Percentiles rank a stretch among this genome's conserved stretches.
Evolutionary conservation across 495 filamentous ascomycete species (phyloP).

Genomic region (Xylaria cubensis): DNA sequence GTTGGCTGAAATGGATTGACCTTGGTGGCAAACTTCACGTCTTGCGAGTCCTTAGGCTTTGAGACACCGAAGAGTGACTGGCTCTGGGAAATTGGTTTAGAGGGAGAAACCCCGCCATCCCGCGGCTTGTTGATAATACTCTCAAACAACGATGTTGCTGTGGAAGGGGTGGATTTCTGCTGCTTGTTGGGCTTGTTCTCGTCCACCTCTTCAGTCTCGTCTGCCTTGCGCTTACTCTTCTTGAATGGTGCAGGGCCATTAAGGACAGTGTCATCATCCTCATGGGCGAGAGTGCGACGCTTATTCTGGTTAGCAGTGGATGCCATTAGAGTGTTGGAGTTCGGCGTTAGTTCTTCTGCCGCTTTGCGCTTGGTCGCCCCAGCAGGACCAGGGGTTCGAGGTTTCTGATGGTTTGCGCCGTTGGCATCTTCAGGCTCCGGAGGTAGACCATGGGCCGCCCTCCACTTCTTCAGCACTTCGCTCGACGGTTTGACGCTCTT

Average conservation of each 20-base stretch:
- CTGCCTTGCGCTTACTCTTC: constrained; percentile 55
- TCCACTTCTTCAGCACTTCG: constrained; percentile 57
- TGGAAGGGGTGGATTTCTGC: constrained; percentile 62
- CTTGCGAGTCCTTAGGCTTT: constrained; percentile 30
- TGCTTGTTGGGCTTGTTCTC: constrained; percentile 66
- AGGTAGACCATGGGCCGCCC: constrained; percentile 50
- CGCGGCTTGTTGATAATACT: constrained; percentile 50
- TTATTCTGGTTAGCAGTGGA: constrained; percentile 50
- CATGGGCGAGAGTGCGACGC: constrained; percentile 48
- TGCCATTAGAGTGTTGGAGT: constrained; percentile 40
- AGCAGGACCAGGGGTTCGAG: constrained; percentile 14
- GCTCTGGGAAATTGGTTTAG: constrained; percentile 27
- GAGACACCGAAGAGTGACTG: constrained; percentile 31
- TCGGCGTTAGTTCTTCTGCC: constrained; percentile 47
- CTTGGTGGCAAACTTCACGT: constrained; percentile 37
- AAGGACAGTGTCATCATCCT: constrained; percentile 35
- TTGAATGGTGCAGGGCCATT: constrained; percentile 38
- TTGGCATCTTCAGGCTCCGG: constrained; percentile 46
- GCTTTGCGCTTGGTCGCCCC: constrained; percentile 54
- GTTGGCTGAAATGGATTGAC: constrained; percentile 36
- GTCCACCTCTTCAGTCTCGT: constrained; percentile 47
- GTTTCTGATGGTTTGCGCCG: constrained; percentile 4
- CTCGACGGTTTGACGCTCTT: constrained; percentile 57
- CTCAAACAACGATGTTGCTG: constrained; percentile 54
- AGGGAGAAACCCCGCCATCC: constrained; percentile 29